Conservation (phyloP, 306 rosid genomes). For the Potentilla sterilis region DNA sequence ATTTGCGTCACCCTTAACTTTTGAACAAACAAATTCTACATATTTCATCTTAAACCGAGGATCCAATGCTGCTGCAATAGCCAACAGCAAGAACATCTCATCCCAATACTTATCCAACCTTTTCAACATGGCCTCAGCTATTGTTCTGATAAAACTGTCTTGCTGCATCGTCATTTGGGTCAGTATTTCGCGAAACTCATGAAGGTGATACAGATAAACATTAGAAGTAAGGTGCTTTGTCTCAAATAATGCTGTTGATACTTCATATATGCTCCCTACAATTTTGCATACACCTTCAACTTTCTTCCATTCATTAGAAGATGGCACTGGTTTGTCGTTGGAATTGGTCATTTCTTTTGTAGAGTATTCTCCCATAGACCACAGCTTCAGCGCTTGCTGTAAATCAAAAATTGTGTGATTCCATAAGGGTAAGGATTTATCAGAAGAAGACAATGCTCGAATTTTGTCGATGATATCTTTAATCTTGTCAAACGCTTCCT, state of each 20-base stretch:
- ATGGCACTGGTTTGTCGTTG: background rate
- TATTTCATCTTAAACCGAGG: conserved; percentile 23
- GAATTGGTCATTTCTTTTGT: background rate
- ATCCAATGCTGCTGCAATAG: conserved; percentile 23
- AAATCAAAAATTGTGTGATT: background rate
- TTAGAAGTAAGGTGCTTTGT: conserved; percentile 11
- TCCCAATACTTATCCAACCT: conserved; percentile 16
- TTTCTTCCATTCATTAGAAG: conserved; percentile 13
- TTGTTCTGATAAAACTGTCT: conserved; percentile 6
- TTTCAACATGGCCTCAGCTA: conserved; percentile 10
- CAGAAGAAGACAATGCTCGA: background rate
- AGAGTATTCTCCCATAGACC: conserved; percentile 21
- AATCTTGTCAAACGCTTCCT: conserved; percentile 15
- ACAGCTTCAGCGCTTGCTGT: conserved; percentile 9
- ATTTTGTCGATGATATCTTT: background rate
- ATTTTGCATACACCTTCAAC: conserved; percentile 16
- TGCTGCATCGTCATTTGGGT: background rate
- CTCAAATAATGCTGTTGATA: conserved; percentile 16
- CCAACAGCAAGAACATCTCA: conserved; percentile 16
- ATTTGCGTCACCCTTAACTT: background rate
- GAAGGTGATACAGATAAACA: conserved; percentile 17
- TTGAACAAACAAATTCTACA: conserved; percentile 16
- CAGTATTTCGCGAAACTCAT: conserved; percentile 4
- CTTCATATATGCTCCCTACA: conserved; percentile 24
- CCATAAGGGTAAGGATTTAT: conserved; percentile 11